A percentile compares a stretch with the other conserved stretches of the same genome.
Evolutionary conservation across 306 rosid species (phyloP).

Genomic region (Quercus alba): DNA sequence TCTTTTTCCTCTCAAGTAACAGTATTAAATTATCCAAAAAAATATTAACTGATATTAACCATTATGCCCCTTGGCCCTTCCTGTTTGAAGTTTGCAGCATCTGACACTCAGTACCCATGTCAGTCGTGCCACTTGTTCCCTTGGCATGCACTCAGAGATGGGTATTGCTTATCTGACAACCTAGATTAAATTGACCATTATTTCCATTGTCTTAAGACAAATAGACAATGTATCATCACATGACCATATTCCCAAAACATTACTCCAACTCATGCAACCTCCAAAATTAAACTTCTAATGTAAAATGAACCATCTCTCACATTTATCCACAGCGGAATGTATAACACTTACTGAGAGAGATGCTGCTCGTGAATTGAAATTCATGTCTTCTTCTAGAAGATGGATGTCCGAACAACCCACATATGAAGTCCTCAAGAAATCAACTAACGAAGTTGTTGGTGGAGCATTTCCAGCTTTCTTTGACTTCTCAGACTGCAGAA

Average conservation of each 20-base stretch:
- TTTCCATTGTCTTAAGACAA: not conserved
- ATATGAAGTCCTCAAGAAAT: constrained; percentile 66
- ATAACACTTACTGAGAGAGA: constrained; percentile 58
- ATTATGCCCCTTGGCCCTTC: not conserved
- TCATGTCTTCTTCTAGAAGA: constrained; percentile 82
- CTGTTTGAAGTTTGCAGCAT: not conserved
- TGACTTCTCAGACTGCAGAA: constrained; percentile 77
- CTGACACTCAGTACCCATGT: not conserved
- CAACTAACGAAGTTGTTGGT: constrained; percentile 57
- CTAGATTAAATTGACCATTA: not conserved
- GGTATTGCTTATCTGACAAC: not conserved
- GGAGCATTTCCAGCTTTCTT: constrained; percentile 83
- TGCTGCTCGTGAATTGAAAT: constrained; percentile 65
- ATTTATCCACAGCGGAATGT: not conserved
- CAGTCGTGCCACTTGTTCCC: not conserved
- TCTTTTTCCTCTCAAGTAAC: too few species aligned
- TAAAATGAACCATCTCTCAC: not conserved
- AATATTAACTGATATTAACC: not conserved
- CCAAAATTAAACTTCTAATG: not conserved
- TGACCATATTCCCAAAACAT: not conserved
- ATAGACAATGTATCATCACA: not conserved
- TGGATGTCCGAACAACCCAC: constrained; percentile 62
- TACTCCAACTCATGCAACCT: not conserved
- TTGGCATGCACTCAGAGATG: not conserved
- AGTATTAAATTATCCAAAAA: too few species aligned